These are phyloP conservation scores for Colletotrichum tropicale DNA, from an alignment of 2,329 filamentous ascomycete genomes.

Conservation along the genomic window DNA sequence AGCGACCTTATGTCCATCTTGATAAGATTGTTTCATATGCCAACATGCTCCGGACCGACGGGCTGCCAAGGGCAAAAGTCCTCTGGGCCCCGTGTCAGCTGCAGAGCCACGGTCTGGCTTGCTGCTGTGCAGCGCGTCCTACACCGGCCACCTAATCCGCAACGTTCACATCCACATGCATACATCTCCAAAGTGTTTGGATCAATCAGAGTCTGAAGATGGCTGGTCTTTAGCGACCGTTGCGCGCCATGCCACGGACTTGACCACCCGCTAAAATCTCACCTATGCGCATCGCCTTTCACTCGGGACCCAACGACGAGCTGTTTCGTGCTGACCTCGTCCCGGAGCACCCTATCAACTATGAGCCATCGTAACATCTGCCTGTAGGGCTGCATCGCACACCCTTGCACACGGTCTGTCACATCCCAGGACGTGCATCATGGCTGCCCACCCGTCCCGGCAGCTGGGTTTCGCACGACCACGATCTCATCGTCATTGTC, in stretches of 20 bases:
- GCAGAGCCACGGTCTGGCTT: neutral
- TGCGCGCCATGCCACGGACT: neutral
- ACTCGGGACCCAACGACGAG: neutral
- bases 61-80: neutral
- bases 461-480: neutral
- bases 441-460: neutral
- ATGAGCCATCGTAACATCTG: neutral
- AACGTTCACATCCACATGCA: neutral
- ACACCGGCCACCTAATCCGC: neutral
- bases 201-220: neutral
- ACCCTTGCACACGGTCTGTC: neutral
- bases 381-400: slow-evolving; percentile 11
- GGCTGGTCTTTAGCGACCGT: neutral
- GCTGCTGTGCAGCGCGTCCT: neutral
- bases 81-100: neutral
- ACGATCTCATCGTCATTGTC: slow-evolving; percentile 2
- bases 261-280: slow-evolving; percentile 17
- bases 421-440: neutral
- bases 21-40: neutral
- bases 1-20: neutral
- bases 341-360: neutral
- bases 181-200: neutral
- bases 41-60: neutral
- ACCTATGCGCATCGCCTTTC: slow-evolving; percentile 12
- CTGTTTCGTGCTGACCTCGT: neutral